Percentiles rank a stretch among this genome's conserved stretches.
Evolutionary conservation across 1,139 yeast species (phyloP).

Genomic region (Komagataea norvegica): DNA sequence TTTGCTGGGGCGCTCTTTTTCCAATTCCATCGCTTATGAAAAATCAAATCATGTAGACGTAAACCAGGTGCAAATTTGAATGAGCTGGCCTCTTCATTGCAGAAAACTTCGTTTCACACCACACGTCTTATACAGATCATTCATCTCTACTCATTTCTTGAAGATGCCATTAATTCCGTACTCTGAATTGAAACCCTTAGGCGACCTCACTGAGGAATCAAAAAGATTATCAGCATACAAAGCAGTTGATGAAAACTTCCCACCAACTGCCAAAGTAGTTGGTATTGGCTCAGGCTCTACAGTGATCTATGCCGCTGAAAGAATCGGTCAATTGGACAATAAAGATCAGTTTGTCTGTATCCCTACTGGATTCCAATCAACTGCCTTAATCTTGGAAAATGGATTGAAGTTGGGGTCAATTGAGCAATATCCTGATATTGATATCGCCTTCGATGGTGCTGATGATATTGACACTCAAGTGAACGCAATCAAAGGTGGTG

Average conservation of each 20-base stretch:
- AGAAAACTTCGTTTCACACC: neutral
- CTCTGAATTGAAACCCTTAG: constrained; percentile 25
- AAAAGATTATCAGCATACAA: constrained; percentile 84
- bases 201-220: constrained; percentile 35
- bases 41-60: too few relatives aligned
- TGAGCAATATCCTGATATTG: constrained; percentile 76
- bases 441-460: constrained; percentile 97
- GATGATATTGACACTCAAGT: constrained; percentile 85
- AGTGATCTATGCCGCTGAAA: constrained; percentile 91
- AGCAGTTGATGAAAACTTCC: constrained; percentile 89
- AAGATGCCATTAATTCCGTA: constrained; percentile 23
- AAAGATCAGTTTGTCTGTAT: constrained; percentile 67
- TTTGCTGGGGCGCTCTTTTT: too few relatives aligned
- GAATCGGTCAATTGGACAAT: constrained; percentile 66
- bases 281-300: constrained; percentile 98
- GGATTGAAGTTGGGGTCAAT: constrained; percentile 75
- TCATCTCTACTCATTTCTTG: neutral
- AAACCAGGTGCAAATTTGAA: too few relatives aligned
- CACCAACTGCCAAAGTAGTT: constrained; percentile 62
- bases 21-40: neutral
- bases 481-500: constrained; percentile 96
- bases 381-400: constrained; percentile 76
- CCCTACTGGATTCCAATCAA: constrained; percentile 96
- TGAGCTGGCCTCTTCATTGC: neutral
- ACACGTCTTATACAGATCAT: neutral